A percentile compares a stretch with the other conserved stretches of the same genome.
phyloP scores from a whole-genome alignment of 2,329 filamentous ascomycete species.

The Fusarium irregulare region DNA sequence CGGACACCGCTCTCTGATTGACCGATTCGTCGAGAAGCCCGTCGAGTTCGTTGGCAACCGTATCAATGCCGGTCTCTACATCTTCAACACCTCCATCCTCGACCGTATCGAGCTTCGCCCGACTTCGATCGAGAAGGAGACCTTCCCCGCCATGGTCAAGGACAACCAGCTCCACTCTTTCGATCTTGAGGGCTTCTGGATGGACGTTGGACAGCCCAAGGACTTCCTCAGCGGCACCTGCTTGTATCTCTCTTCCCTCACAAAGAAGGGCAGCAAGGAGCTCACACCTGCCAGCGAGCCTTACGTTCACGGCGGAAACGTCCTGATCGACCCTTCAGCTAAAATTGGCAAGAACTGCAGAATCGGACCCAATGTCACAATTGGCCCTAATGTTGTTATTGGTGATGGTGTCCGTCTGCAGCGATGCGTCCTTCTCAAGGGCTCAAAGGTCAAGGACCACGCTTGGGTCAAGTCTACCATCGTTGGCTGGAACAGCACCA shows the following conservation, averaged over 20 bases:
- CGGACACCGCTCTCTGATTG: conserved; percentile 88
- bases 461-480: conserved; percentile 99
- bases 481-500: conserved; percentile 96
- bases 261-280: conserved; percentile 89
- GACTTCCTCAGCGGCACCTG: conserved; percentile 97
- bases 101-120: conserved; percentile 94
- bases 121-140: conserved; percentile 98
- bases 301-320: conserved; percentile 92
- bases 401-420: conserved; percentile 95
- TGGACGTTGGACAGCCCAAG: conserved; percentile 99
- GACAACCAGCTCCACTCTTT: conserved; percentile 95
- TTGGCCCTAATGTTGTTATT: conserved; percentile 90
- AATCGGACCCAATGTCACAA: conserved; percentile 96
- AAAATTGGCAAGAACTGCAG: conserved; percentile 99
- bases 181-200: conserved; percentile 98
- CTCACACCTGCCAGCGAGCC: conserved; percentile 79
- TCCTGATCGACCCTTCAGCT: conserved; percentile 91
- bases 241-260: conserved; percentile 91
- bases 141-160: conserved; percentile 91
- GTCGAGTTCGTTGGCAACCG: conserved; percentile 98
- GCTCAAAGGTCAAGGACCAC: conserved; percentile 97
- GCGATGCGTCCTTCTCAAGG: conserved; percentile 87
- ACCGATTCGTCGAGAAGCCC: conserved; percentile 99
- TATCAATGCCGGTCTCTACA: conserved; percentile 99
- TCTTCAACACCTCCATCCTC: conserved; percentile 92